These are phyloP conservation scores for Stenocarpella maydis DNA, from an alignment of 2,329 filamentous ascomycete genomes.

Conservation along the genomic window DNA sequence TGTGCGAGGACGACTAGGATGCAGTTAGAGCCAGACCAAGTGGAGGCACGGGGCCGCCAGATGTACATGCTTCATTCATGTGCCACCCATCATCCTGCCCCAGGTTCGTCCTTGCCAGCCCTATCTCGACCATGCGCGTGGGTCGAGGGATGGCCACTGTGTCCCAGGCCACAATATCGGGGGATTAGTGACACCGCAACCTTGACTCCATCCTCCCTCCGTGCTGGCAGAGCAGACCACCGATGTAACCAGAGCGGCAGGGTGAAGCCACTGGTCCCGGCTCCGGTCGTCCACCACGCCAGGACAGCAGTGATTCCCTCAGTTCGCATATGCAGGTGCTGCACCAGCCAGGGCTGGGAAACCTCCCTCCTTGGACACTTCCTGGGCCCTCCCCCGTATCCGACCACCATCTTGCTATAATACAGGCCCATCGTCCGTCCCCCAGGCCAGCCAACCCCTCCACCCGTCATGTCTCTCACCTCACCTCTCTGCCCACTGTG, in stretches of 20 bases:
- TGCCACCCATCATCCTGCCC: not conserved
- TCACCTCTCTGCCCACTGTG: not conserved
- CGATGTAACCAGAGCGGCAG: constrained; percentile 32
- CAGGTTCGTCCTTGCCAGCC: constrained; percentile 15
- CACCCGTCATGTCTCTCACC: constrained; percentile 11
- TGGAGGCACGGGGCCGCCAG: not conserved
- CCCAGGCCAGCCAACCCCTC: not conserved
- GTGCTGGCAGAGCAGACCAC: constrained; percentile 2
- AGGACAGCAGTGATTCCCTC: constrained; percentile 14
- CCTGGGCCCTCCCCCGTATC: not conserved
- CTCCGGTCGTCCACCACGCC: constrained; percentile 7
- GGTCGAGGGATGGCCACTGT: constrained; percentile 4
- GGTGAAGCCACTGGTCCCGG: constrained; percentile 19
- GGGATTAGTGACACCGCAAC: constrained; percentile 18
- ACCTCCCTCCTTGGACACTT: constrained; percentile 9
- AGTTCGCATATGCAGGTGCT: constrained; percentile 23
- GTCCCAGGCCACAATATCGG: constrained; percentile 13
- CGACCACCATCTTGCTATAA: constrained; percentile 29
- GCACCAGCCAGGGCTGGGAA: not conserved
- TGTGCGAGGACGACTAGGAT: too few relatives aligned
- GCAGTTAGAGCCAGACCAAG: too few relatives aligned
- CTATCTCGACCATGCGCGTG: constrained; percentile 1
- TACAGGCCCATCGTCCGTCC: constrained; percentile 16
- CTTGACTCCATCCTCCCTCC: constrained; percentile 2
- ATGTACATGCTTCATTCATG: constrained; percentile 4